Conservation (phyloP, 2,329 filamentous ascomycete genomes). For the Fusarium humuli region DNA sequence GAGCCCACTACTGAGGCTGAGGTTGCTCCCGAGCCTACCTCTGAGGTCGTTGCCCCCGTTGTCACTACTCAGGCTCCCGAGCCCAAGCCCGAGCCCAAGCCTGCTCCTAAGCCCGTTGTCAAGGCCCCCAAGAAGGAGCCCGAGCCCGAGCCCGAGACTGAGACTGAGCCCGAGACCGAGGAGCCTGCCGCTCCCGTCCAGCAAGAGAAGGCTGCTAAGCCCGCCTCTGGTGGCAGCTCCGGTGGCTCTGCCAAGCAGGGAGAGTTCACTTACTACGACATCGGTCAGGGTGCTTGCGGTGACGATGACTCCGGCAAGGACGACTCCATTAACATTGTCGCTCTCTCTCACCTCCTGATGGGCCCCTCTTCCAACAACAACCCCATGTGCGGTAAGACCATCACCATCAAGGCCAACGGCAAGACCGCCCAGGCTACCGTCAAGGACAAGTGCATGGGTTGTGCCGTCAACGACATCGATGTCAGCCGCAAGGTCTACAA, state of each 20-base stretch:
- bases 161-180: conserved; percentile 15
- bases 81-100: conserved; percentile 20
- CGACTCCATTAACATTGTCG: conserved; percentile 70
- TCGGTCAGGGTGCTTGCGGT: conserved; percentile 76
- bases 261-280: conserved; percentile 79
- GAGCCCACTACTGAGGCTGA: conserved; percentile 26
- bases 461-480: conserved; percentile 67
- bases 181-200: conserved; percentile 24
- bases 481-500: conserved; percentile 67
- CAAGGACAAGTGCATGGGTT: conserved; percentile 82
- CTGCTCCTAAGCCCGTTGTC: conserved; percentile 11
- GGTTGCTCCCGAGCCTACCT: conserved; percentile 20
- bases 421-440: conserved; percentile 69
- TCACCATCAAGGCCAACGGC: conserved; percentile 72
- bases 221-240: conserved; percentile 27
- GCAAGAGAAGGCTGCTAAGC: conserved; percentile 34
- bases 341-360: conserved; percentile 75
- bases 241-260: conserved; percentile 58
- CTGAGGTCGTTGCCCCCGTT: conserved; percentile 33
- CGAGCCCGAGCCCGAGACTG: conserved; percentile 11
- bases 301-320: conserved; percentile 68
- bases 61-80: conserved; percentile 37
- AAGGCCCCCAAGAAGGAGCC: conserved; percentile 12
- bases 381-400: conserved; percentile 75
- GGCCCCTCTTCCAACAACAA: conserved; percentile 73